phyloP scores from a whole-genome alignment of 208 protist genomes.

The Wallacemonas sp. region DNA sequence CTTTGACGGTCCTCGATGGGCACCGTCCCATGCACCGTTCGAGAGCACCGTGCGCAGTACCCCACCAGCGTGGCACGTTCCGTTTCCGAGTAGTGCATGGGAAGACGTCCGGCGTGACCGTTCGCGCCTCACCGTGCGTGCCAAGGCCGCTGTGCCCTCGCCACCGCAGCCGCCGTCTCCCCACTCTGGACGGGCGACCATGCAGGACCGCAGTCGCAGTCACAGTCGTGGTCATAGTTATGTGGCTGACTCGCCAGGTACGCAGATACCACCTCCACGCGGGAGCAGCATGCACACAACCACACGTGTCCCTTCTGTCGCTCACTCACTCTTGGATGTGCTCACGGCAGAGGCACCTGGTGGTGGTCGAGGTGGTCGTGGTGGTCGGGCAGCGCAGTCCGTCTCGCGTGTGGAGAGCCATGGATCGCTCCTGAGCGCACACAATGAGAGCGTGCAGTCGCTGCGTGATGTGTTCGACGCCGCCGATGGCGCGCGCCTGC shows the following conservation, averaged over 20 bases:
- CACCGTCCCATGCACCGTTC: no score
- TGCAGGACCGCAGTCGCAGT: conserved; percentile 4
- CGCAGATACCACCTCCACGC: no score
- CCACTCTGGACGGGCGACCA: not conserved
- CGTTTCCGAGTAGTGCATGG: not conserved
- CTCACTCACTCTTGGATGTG: not conserved
- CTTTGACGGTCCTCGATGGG: not conserved
- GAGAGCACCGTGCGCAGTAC: not conserved
- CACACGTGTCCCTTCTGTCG: no score
- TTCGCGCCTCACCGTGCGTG: not conserved
- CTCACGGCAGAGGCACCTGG: not conserved
- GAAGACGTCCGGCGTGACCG: not conserved
- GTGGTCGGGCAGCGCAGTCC: no score
- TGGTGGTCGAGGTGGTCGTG: not conserved
- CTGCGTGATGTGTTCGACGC: conserved; percentile 11
- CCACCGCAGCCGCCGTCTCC: no score
- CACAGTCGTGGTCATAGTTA: no score
- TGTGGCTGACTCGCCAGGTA: no score
- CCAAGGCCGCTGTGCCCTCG: no score
- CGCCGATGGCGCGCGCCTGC: not conserved
- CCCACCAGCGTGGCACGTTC: not conserved
- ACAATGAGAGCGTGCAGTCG: conserved; percentile 2
- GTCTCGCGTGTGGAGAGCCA: not conserved
- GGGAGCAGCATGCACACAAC: no score
- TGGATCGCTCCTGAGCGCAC: not conserved